Base-by-base conservation (phyloP, 2,329 filamentous ascomycete species). In the Fusarium sp. region DNA sequence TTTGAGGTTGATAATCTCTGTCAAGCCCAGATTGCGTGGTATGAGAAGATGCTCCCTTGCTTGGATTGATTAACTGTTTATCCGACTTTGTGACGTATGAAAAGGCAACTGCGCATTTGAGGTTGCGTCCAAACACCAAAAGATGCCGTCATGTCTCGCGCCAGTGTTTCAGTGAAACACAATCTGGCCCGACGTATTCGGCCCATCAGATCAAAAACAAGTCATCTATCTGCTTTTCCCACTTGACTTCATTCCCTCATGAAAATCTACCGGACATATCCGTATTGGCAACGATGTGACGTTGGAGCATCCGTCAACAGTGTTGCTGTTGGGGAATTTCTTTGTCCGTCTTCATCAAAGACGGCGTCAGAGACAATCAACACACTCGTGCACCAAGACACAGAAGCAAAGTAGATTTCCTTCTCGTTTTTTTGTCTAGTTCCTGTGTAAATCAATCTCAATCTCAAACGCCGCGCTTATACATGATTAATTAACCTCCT, bases 381-480 rank as follows among this genome's bases (percentile, higher is more conserved):
- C 55, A 62, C 61, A 69, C 51, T 52, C 38, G 61, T 65, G 60
- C 69, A 69, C 37, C 58, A 29, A 59, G 59, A 63, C 48, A 66
- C 63, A 63, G 66, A 73, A 62, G 71, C 62, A 68, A 71, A 63
- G 71, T 56, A 54, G 64, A 66, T 73, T 73, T 57, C 71, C 67
- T 73, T 69, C 62, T 67, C 61, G 66, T 61, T 68, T 73, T 74
- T 75, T 77, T 75, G 71, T 79, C 76, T 77, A 78, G 69, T 78
- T 75, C 76, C 78, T 68, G 68, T 69, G 69, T 76, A 72, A 66
- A 73, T 52, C 69, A 73, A 76, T 76, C 72, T 77, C 65, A 71
- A 76, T 75, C 72, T 78, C 75, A 77, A 81, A 82, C 80, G 80
- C 80, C 80, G 62, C 80, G 80, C 80, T 82, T 73, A 79, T 80